phyloP scores from a whole-genome alignment of 306 rosid genomes.

The Castanea mollissima region DNA sequence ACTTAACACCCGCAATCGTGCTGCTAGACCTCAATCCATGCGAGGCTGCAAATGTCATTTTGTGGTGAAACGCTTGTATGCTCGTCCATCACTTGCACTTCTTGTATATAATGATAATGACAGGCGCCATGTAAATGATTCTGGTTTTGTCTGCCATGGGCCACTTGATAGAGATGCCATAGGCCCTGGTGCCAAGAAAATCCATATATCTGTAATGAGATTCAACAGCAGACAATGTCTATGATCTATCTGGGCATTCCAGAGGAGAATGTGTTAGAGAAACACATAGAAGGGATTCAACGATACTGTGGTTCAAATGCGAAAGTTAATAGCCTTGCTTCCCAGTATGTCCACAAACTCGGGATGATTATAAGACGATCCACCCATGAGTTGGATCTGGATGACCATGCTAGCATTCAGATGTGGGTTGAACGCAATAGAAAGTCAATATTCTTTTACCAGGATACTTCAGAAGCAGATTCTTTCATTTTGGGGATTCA shows the following conservation, averaged over 20 bases:
- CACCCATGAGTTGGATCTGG: constrained; percentile 88
- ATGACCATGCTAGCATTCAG: constrained; percentile 93
- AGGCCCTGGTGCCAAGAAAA: constrained; percentile 84
- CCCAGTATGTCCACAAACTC: constrained; percentile 88
- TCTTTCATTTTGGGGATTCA: constrained; percentile 90
- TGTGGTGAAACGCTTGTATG: constrained; percentile 85
- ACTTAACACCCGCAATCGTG: constrained; percentile 93
- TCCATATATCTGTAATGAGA: constrained; percentile 90
- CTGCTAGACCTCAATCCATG: constrained; percentile 99
- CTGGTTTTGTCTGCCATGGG: constrained; percentile 95
- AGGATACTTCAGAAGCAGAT: constrained; percentile 78
- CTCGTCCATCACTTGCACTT: constrained; percentile 83
- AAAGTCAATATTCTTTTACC: constrained; percentile 74
- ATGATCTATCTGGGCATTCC: constrained; percentile 98
- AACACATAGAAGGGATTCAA: constrained; percentile 88
- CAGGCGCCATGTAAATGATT: constrained; percentile 80
- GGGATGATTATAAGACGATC: constrained; percentile 95
- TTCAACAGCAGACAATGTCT: constrained; percentile 96
- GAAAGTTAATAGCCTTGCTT: constrained; percentile 76
- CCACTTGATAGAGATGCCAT: constrained; percentile 95
- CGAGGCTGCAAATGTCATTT: constrained; percentile 93
- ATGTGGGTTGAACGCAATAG: constrained; percentile 92
- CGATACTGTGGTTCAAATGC: constrained; percentile 84
- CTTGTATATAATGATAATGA: constrained; percentile 70
- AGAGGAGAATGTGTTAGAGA: constrained; percentile 89